Base-by-base conservation (phyloP, 2,329 filamentous ascomycete species). In the Sclerotinia sclerotiorum region DNA sequence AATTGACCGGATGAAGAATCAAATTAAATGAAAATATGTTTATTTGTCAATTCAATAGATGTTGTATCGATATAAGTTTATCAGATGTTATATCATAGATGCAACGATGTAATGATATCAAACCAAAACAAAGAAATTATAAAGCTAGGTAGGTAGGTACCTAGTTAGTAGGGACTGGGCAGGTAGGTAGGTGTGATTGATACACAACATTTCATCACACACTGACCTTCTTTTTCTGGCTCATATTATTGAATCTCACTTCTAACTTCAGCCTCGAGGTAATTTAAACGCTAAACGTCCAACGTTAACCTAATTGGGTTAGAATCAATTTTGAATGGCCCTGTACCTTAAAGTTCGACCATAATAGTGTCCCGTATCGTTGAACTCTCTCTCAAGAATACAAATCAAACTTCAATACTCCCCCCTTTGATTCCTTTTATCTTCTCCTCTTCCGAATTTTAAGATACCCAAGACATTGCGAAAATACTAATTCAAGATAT, bases 381-480 rank as follows among this genome's bases (percentile, higher is more conserved):
- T 44, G 55, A 58, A 63, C 29, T 63, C 46, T 49, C 29, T 32
- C 21, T 15, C 60, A 51, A 51, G 32, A 63, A 63, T 32, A 19
- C n/a, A 63, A 39, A 63, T 42, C 60, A 51, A 5, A 51, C 60
- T 21, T 63, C 60, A 49, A 35, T 51, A 62, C 32, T 48, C 15
- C 29, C 32, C 7, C 46, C 29, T 24, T 63, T 52, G 46, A 27
- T 24, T 29, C 46, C 27, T 61, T 5, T 24, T 11, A 29, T 35
- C 29, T 19, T 42, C n/a, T 51, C 7, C 32, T 42, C 51, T 32
- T 51, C 13, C 29, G 15, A 24, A 24, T 21, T 51, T 21, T 19
- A 62, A 62, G 44, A 24, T 62, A 63, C 46, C n/a, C 13, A 62
- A 51, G 46, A 51, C 39, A 63, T 63, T 63, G 60, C 29, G 46